Percentiles rank a stretch among this genome's conserved stretches.
Conservation (phyloP, 257 asterid species). For the Solanum bulbocastanum region DNA sequence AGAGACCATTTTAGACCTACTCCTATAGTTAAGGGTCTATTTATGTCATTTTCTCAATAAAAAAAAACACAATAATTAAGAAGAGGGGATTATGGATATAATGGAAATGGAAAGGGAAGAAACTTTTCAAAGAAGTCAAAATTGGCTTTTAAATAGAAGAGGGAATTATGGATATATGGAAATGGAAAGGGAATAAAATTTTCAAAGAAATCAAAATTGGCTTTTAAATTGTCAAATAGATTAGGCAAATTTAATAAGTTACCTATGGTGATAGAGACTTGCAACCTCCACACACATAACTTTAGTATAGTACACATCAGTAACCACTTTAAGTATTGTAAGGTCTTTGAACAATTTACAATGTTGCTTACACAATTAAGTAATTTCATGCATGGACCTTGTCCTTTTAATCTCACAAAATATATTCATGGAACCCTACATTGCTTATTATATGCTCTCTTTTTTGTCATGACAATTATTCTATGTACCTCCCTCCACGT, state of each 20-base stretch:
- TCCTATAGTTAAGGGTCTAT: no score
- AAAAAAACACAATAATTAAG: no score
- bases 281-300: neutral
- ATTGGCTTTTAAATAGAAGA: neutral
- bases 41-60: no score
- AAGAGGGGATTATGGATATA: no score
- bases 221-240: neutral
- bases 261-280: neutral
- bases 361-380: neutral
- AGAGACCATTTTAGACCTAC: no score
- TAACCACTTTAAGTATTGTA: neutral
- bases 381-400: neutral
- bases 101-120: no score
- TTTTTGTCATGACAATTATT: neutral
- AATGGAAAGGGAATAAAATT: neutral
- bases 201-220: neutral
- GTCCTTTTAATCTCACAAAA: neutral
- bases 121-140: no score
- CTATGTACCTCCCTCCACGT: neutral
- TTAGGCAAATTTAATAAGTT: neutral
- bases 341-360: neutral
- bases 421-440: neutral
- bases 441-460: neutral
- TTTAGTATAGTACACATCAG: neutral
- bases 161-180: neutral